Base-by-base conservation (phyloP, 768 basidiomycete genomes). In the Collybiopsis luxurians region DNA sequence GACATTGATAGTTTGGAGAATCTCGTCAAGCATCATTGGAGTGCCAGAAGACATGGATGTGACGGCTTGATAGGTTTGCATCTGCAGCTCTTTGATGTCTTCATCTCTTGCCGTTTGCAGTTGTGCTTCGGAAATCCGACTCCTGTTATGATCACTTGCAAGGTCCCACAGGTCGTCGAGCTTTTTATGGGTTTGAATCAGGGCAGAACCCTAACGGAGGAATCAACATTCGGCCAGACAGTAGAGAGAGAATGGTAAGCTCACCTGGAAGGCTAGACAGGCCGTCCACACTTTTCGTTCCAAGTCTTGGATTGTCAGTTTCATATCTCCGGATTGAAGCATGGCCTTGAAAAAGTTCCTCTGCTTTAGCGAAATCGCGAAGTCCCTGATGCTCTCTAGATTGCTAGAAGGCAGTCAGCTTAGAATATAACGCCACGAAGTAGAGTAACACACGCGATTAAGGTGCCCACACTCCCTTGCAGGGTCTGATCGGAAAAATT, bases 281-380 rank as follows among this genome's bases (percentile, higher is more conserved):
- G 50, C 36, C 36, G 50, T 38, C 50, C 50, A 51, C 36, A 51
- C 19, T 17, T 39, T 51, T n/a, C 50, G 50, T 39, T 51, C 50
- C 10, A 51, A 34, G 23, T 51, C 50, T 12, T 51, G 34, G n/a
- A 51, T 51, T 12, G 31, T 51, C 3, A 51, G 17, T 34, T 19
- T 51, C 34, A 51, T 51, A 26, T 51, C 50, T 13, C 50, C 36
- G 13, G 31, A 23, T 23, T 51, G 50, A 39, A 51, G 31, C 50
- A 51, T 51, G 2, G 36, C 36, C 9, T 51, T 51, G 50, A 51
- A 39, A 17, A 51, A 5, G 23, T 51, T 51, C 36, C 38, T 51
- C 17, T 51, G 23, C n/a, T 34, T 51, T 3, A 51, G 50, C 10
- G 50, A 51, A 15, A 51, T 39, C 10, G 50, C 50, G 10, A 51